Evolutionary conservation across 257 asterid species (phyloP), one percentile per base, ranked within the genome.

Genomic region (Rhazya stricta): DNA sequence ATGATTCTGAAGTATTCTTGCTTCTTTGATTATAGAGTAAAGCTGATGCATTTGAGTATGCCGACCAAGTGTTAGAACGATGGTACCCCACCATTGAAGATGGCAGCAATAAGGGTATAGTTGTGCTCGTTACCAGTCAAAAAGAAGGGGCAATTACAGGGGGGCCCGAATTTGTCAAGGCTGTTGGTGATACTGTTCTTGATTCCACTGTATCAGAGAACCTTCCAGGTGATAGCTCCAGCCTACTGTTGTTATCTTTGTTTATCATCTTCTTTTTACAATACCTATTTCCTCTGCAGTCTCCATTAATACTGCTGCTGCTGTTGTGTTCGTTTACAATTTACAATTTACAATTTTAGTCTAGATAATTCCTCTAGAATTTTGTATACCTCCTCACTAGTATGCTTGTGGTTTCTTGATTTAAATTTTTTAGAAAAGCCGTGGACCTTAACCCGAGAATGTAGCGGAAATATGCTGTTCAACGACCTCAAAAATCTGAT

Each of bases 81-180:
- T 95, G 99, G 99, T 95, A 95, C 74, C 99, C 99, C 2, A 86
- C 94, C 1, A 19, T 95, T 63, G 98, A 92, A 83, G 88, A 89
- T 74, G 97, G 99, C 72, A 84, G 77, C 84, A 91, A 87, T 50
- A 92, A 91, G 83, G 99, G 99, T 61, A 88, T 92, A 83, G 89
- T 92, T n/a, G 96, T 95, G 82, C 98, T 95, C 23, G 85, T 95
- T 56, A 95, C 99, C 79, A 92, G 96, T 77, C 99, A 95, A 84
- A 95, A 95, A 74, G 99, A 95, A 88, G 99, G 98, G 4, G 99
- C 99, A 23, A 84, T 95, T 74, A 95, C 97, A 0, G 99, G 99
- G 65, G 99, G 99, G 29, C 99, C 99, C 72, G 94, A 88, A 13
- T 95, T 95, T 79, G 76, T 91, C 75, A 71, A 90, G 79, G 96